Conservation (phyloP, 2,329 filamentous ascomycete species). For the Epichloe baconii region DNA sequence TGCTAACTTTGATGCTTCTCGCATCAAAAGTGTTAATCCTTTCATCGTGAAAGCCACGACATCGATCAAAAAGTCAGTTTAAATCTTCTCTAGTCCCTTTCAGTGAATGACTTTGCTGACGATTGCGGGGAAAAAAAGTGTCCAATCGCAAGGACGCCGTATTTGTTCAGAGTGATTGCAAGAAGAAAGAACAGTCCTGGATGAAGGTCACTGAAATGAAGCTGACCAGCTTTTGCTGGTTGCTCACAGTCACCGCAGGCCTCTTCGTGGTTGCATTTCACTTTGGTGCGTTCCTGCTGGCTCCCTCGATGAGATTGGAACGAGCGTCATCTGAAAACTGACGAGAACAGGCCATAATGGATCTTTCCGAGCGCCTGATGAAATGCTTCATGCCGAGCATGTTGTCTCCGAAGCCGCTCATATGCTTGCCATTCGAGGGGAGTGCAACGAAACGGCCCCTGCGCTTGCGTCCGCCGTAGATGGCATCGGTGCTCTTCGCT, state of each 20-base stretch:
- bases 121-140: constrained; percentile 1
- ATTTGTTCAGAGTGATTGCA: neutral
- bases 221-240: constrained; percentile 4
- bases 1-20: neutral
- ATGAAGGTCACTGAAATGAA: neutral
- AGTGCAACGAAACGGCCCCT: constrained; percentile 9
- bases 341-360: constrained; percentile 1
- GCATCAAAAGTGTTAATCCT: neutral
- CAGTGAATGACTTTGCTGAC: neutral
- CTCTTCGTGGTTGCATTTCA: neutral
- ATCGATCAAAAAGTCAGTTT: neutral
- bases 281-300: neutral
- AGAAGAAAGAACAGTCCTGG: neutral
- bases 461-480: constrained; percentile 5
- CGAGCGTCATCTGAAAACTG: neutral
- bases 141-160: neutral
- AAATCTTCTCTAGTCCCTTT: neutral
- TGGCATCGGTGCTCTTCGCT: constrained; percentile 5
- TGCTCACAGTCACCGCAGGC: neutral
- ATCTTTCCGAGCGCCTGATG: constrained; percentile 3
- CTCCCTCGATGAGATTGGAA: neutral
- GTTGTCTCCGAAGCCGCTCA: constrained; percentile 10
- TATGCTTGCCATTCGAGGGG: constrained; percentile 11
- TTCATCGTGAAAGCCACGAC: neutral
- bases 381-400: constrained; percentile 10